Conservation (phyloP, 2,329 filamentous ascomycete genomes). For the Phoma sp. region DNA sequence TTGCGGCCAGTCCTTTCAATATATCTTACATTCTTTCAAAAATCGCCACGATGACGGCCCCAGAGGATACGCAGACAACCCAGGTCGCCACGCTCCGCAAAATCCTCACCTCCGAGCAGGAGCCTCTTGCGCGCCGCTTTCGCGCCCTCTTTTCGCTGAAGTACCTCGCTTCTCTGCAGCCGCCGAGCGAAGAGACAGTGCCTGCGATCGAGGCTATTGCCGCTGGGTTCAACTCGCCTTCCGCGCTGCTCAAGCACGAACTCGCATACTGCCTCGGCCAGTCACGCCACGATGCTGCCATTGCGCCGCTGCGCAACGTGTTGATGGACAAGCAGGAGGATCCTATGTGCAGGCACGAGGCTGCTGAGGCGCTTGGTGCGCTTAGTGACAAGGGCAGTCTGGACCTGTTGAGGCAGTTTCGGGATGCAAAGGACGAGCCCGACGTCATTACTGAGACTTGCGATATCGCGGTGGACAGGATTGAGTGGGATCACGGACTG, state of each 20-base stretch:
- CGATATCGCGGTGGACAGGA: constrained; percentile 92
- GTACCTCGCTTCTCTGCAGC: constrained; percentile 77
- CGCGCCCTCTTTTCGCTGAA: constrained; percentile 98
- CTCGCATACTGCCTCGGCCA: constrained; percentile 97
- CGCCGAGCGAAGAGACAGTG: constrained; percentile 63
- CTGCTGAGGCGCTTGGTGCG: constrained; percentile 91
- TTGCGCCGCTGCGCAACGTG: constrained; percentile 75
- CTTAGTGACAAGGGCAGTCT: constrained; percentile 78
- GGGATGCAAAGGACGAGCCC: constrained; percentile 78
- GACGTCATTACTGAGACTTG: constrained; percentile 92
- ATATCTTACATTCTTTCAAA: constrained; percentile 1
- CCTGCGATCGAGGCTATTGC: constrained; percentile 82
- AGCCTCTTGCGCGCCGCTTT: constrained; percentile 87
- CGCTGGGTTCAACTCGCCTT: constrained; percentile 82
- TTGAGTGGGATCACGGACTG: constrained; percentile 81
- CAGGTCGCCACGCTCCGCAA: constrained; percentile 72
- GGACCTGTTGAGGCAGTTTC: constrained; percentile 73
- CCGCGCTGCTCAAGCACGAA: constrained; percentile 93
- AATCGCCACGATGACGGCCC: constrained; percentile 32
- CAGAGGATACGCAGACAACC: constrained; percentile 35
- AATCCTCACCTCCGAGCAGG: constrained; percentile 79
- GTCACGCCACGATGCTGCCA: constrained; percentile 77
- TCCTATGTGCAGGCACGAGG: constrained; percentile 94
- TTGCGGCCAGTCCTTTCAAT: not conserved
- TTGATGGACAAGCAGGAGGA: constrained; percentile 84